Percentiles rank a stretch among this genome's conserved stretches.
Evolutionary conservation across 2,329 filamentous ascomycete genomes (phyloP).

Genomic region (Westerdykella ornata): DNA sequence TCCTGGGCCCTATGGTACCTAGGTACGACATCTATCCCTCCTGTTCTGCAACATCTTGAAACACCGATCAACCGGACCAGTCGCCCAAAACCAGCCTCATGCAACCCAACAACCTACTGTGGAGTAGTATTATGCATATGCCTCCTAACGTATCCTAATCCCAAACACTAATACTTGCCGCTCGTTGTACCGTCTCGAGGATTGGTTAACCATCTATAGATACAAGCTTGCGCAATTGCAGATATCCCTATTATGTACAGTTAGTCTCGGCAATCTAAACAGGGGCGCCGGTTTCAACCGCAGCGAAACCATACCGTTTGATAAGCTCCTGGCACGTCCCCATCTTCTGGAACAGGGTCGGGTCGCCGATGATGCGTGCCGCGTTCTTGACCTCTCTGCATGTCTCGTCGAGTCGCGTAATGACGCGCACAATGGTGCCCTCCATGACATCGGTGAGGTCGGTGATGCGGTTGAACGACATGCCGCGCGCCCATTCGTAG

Average conservation of each 20-base stretch:
- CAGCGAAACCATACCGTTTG: constrained; percentile 71
- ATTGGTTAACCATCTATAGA: constrained; percentile 20
- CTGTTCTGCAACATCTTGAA: no score
- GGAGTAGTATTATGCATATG: no score
- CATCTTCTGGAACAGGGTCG: constrained; percentile 92
- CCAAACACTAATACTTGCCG: no score
- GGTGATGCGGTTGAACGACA: constrained; percentile 98
- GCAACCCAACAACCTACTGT: no score
- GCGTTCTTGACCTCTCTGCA: constrained; percentile 97
- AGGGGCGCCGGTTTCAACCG: neutral
- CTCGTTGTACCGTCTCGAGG: no score
- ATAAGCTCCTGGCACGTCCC: constrained; percentile 95
- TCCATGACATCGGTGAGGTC: constrained; percentile 93
- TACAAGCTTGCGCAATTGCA: constrained; percentile 39
- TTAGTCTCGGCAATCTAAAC: constrained; percentile 14
- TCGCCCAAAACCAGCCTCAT: no score
- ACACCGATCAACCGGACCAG: no score
- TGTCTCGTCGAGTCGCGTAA: constrained; percentile 89
- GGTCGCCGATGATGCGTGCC: constrained; percentile 89
- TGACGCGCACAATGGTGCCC: constrained; percentile 92
- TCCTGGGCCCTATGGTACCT: no score
- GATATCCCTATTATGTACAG: constrained; percentile 31
- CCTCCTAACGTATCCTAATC: no score
- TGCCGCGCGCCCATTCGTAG: constrained; percentile 95
- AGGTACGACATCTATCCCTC: no score